phyloP scores from a whole-genome alignment of 805 yeast species.

The Cyberlindnera nakhonratchasimensis region DNA sequence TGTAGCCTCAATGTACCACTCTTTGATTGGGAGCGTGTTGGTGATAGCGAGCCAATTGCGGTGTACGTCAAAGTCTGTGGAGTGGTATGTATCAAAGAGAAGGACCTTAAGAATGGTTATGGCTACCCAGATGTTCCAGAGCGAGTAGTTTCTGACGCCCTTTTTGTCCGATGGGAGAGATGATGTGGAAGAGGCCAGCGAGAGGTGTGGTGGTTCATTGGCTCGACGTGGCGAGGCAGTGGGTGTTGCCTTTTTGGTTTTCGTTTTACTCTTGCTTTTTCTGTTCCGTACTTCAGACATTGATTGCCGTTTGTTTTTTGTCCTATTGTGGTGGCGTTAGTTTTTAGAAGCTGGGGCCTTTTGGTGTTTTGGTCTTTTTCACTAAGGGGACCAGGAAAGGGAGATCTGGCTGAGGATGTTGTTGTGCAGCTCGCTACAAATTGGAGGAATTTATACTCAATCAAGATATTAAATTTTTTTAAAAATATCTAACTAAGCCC shows the following conservation, averaged over 20 bases:
- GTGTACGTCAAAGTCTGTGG: slow-evolving; percentile 97
- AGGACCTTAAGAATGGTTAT: slow-evolving; percentile 55
- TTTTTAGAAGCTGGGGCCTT: too few species aligned
- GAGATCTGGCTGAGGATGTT: too few species aligned
- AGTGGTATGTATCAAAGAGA: slow-evolving; percentile 76
- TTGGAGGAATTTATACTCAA: too few species aligned
- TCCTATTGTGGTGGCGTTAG: too few species aligned
- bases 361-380: too few species aligned
- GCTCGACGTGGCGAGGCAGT: background rate
- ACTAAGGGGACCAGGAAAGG: too few species aligned
- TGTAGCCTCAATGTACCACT: slow-evolving; percentile 82
- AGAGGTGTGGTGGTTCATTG: too few species aligned
- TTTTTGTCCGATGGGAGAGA: background rate
- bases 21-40: slow-evolving; percentile 58
- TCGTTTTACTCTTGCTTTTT: slow-evolving; percentile 8
- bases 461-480: too few species aligned
- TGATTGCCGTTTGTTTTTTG: too few species aligned
- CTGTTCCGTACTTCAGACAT: slow-evolving; percentile 12
- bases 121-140: slow-evolving; percentile 67
- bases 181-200: too few species aligned
- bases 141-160: slow-evolving; percentile 38
- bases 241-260: slow-evolving; percentile 2
- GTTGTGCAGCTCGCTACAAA: too few species aligned
- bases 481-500: too few species aligned
- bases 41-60: slow-evolving; percentile 97